These are phyloP conservation scores for Barnettozyma populi DNA, from an alignment of 805 yeast species.

Conservation along the genomic window DNA sequence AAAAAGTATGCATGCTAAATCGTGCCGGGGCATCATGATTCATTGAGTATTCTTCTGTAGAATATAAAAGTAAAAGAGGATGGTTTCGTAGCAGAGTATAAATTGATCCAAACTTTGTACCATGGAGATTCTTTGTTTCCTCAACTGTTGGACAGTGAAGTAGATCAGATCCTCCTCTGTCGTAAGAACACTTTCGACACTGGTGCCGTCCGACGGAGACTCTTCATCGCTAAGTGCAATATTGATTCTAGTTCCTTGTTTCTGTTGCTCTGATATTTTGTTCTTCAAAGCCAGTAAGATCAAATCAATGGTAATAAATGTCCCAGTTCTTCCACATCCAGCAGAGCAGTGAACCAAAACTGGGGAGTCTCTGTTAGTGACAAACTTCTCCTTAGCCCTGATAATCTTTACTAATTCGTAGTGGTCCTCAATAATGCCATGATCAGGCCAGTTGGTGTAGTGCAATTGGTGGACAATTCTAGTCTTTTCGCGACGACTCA, in stretches of 20 bases:
- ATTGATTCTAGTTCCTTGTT: conserved; percentile 3
- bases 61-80: conserved; percentile 24
- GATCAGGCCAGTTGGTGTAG: conserved; percentile 79
- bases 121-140: conserved; percentile 72
- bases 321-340: conserved; percentile 96
- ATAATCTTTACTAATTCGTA: conserved; percentile 27
- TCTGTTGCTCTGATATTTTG: neutral
- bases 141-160: conserved; percentile 56
- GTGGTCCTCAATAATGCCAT: conserved; percentile 49
- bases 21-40: neutral
- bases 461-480: conserved; percentile 66
- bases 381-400: conserved; percentile 27
- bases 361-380: conserved; percentile 34
- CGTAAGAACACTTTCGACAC: conserved; percentile 13
- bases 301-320: conserved; percentile 64
- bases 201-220: neutral
- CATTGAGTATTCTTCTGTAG: neutral
- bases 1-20: neutral
- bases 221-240: neutral
- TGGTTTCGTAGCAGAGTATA: conserved; percentile 64
- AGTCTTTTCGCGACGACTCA: conserved; percentile 19
- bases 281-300: conserved; percentile 17
- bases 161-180: conserved; percentile 48
- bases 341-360: conserved; percentile 90
- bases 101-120: conserved; percentile 78